These are phyloP conservation scores for Clarireedia homoeocarpa DNA, from an alignment of 2,329 filamentous ascomycete species.

Conservation along the genomic window DNA sequence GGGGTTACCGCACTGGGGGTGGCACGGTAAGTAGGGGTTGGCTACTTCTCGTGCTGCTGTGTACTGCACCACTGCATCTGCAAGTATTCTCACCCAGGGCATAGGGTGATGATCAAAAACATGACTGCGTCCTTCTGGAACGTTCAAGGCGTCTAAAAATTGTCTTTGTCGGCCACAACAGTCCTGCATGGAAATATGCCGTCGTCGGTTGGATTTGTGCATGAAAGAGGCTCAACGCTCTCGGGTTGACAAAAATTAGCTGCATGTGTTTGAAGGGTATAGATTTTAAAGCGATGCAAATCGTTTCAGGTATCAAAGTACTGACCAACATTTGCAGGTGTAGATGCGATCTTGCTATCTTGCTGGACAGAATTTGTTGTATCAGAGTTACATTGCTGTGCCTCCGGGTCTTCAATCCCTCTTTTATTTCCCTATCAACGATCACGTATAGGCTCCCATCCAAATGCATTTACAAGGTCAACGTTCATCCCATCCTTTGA, in stretches of 20 bases:
- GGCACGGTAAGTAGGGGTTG: neutral
- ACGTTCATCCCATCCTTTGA: neutral
- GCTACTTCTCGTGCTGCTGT: neutral
- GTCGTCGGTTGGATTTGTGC: neutral
- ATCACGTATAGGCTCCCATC: no score
- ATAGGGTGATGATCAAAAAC: neutral
- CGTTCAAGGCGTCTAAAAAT: constrained; percentile 1
- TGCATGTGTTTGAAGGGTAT: no score
- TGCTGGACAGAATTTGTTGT: neutral
- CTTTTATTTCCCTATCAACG: neutral
- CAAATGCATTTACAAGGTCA: no score
- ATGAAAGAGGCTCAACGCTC: neutral
- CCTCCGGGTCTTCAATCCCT: neutral
- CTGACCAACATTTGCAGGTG: neutral
- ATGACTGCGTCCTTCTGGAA: constrained; percentile 7
- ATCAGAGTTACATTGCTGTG: neutral
- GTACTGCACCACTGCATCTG: no score
- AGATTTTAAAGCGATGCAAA: neutral
- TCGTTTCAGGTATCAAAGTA: neutral
- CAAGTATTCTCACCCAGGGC: no score
- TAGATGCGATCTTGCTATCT: neutral
- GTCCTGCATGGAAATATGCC: neutral
- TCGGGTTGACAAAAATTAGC: no score
- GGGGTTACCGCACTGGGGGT: constrained; percentile 3
- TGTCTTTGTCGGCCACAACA: neutral